Conservation (phyloP, 352 stramenopile genomes). For the Peronosclerospora sorghi region DNA sequence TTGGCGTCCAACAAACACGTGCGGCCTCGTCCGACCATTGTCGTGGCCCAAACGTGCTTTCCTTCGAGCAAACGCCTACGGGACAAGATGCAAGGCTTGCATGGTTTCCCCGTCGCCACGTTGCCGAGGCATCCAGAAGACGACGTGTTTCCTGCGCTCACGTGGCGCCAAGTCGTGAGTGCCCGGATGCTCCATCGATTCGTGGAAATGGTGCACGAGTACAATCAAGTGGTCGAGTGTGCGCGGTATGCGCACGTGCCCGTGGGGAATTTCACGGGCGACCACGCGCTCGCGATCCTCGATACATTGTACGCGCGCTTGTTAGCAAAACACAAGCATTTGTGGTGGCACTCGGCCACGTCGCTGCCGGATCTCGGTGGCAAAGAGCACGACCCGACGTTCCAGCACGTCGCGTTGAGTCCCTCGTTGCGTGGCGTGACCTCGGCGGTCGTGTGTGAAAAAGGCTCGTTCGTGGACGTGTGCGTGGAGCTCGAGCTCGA, state of each 20-base stretch:
- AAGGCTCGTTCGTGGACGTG: conserved; percentile 85
- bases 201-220: conserved; percentile 82
- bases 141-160: conserved; percentile 81
- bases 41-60: conserved; percentile 77
- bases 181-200: conserved; percentile 66
- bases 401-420: conserved; percentile 53
- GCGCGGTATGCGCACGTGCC: conserved; percentile 89
- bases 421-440: conserved; percentile 25
- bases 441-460: conserved; percentile 68
- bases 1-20: conserved; percentile 80
- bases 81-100: conserved; percentile 79
- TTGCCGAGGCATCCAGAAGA: conserved; percentile 79
- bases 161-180: conserved; percentile 87
- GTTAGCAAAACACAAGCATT: conserved; percentile 87
- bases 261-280: conserved; percentile 89
- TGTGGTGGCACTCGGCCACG: conserved; percentile 91
- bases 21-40: conserved; percentile 60
- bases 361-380: conserved; percentile 86
- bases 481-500: conserved; percentile 69
- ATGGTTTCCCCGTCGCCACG: conserved; percentile 88
- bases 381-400: conserved; percentile 80
- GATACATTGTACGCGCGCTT: conserved; percentile 91
- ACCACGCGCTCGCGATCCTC: conserved; percentile 86
- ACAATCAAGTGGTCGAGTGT: conserved; percentile 81
- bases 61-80: conserved; percentile 51